Evolutionary conservation across 1,284 basidiomycete genomes (phyloP).

Genomic region (Caloboletus inedulis): DNA sequence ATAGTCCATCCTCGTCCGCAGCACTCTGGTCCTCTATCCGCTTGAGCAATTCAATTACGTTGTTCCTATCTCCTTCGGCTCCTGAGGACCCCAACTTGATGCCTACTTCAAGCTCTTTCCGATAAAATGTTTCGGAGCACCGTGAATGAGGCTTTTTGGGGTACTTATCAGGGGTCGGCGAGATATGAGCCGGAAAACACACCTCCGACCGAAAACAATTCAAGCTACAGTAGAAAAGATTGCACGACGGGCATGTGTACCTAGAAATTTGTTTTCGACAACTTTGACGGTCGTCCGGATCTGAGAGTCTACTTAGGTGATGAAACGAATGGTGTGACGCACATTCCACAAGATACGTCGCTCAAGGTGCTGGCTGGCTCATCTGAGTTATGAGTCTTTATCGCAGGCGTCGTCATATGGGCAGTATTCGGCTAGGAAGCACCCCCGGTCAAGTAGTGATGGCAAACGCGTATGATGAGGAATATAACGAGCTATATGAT

Average conservation of each 20-base stretch:
- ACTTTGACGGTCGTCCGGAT: constrained; percentile 38
- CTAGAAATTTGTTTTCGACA: constrained; percentile 71
- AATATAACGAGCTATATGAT: too few relatives aligned
- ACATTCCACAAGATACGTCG: constrained; percentile 39
- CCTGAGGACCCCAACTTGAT: constrained; percentile 54
- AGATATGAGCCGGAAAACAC: constrained; percentile 16
- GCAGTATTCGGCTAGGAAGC: background rate
- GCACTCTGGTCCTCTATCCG: constrained; percentile 63
- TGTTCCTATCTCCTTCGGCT: constrained; percentile 49
- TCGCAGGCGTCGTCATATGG: constrained; percentile 13
- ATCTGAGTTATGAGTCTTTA: constrained; percentile 21
- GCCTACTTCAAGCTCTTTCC: constrained; percentile 61
- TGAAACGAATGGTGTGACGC: constrained; percentile 12
- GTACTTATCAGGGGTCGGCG: background rate
- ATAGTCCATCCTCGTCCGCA: constrained; percentile 34
- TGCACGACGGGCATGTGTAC: constrained; percentile 79
- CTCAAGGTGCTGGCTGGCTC: constrained; percentile 2
- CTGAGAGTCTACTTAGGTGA: constrained; percentile 2
- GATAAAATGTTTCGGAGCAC: constrained; percentile 78
- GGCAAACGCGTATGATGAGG: background rate
- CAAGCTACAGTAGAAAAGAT: constrained; percentile 75
- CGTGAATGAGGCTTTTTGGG: constrained; percentile 52
- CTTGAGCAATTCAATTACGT: constrained; percentile 68
- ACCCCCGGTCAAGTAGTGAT: background rate
- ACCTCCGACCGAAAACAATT: constrained; percentile 74